Base-by-base conservation (phyloP, 2,329 filamentous ascomycete genomes). In the Sclerotinia subarctica region DNA sequence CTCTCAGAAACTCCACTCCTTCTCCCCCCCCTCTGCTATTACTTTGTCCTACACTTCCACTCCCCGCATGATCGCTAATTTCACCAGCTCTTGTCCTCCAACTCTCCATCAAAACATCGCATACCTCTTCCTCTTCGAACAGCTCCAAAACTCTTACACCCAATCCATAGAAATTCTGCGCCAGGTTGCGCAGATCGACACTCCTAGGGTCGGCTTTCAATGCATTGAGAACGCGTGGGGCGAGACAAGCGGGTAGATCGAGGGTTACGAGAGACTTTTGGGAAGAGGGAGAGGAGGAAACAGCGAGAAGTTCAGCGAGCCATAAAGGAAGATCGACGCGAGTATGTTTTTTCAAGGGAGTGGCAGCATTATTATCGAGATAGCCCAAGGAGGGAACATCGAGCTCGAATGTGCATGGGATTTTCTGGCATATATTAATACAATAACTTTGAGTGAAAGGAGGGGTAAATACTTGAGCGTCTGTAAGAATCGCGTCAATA, bases 401-500 rank as follows among this genome's bases (percentile, higher is more conserved):
- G 76, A 97, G 86, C 77, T 97, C 91, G 80, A 98, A 97, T 64
- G 91, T 96, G 82, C 94, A 97, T 52, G 95, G 94, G 44, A 97
- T 87, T 91, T 97, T 98, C 89, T 97, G 74, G 65, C 64, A 44
- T 52, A 49, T 72, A 63, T 71, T 71, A 70, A 62, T 21, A 66
- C 21, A 5, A 38, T 51, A 51, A 46, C 26, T 56, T 21, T 72
- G 47, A 69, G 66, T 62, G 62, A 15, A 24, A 63, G 38, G 46
- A 60, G 67, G 69, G 59, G 58, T 49, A 71, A 71, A 57, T 82
- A 90, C 90, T 82, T 94, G 92, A 62, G 91, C 88, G 78, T 95
- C 92, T 13, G 92, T 95, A 56, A 95, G 85, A 80, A 96, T 95
- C 70, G 90, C 85, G 74, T 94, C 90, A 68, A 94, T 86, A 78